Conservation (phyloP, 352 stramenopile species). For the Aphanomyces astaci region DNA sequence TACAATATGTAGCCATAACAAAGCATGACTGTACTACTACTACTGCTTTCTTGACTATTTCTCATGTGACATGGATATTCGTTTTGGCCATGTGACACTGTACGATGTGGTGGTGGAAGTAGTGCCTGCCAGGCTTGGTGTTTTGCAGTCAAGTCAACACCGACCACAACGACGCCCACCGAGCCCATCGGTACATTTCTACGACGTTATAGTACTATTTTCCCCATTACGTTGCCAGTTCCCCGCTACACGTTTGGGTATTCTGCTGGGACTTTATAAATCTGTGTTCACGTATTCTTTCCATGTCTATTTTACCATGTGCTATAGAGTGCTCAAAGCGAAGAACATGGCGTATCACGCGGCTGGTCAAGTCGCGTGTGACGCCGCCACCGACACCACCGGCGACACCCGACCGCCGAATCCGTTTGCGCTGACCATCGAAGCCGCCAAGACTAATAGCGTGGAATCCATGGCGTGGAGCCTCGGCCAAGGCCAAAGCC, state of each 20-base stretch:
- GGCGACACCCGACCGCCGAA: constrained; percentile 33
- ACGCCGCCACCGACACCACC: neutral
- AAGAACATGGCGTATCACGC: too few relatives aligned
- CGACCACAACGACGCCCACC: constrained; percentile 48
- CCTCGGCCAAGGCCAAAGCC: constrained; percentile 44
- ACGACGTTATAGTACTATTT: too few relatives aligned
- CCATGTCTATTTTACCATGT: constrained; percentile 51
- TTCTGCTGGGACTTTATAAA: too few relatives aligned
- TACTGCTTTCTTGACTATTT: too few relatives aligned
- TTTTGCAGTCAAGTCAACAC: constrained; percentile 43
- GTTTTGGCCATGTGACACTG: too few relatives aligned
- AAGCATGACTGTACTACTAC: too few relatives aligned
- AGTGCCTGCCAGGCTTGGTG: constrained; percentile 28
- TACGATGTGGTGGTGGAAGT: neutral
- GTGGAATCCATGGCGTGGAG: constrained; percentile 46
- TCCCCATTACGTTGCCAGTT: too few relatives aligned
- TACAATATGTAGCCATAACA: too few relatives aligned
- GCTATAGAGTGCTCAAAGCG: constrained; percentile 31
- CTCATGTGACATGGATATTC: too few relatives aligned
- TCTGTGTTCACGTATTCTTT: too few relatives aligned
- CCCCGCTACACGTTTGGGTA: too few relatives aligned
- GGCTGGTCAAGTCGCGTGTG: neutral
- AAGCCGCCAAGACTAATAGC: constrained; percentile 42
- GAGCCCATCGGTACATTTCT: constrained; percentile 49
- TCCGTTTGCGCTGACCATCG: constrained; percentile 54